These are phyloP conservation scores for Lentinus polychrous DNA, from an alignment of 1,284 basidiomycete genomes.

Conservation along the genomic window DNA sequence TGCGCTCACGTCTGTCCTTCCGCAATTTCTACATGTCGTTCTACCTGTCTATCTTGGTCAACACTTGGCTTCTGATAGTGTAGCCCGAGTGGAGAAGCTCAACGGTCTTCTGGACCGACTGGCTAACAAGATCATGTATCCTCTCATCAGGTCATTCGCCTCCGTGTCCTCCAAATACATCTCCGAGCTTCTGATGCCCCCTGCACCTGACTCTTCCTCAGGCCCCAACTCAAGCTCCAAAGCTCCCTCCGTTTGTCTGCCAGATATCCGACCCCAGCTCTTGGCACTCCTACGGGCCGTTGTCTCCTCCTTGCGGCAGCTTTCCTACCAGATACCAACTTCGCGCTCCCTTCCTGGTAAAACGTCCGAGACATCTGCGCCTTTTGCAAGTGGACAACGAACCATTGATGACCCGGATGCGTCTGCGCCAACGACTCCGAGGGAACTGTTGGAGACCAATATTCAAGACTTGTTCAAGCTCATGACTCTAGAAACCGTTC, in stretches of 20 bases:
- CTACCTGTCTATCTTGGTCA: neutral
- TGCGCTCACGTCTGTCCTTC: neutral
- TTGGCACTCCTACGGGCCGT: neutral
- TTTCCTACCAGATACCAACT: too few species aligned
- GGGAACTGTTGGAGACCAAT: neutral
- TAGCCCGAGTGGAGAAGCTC: neutral
- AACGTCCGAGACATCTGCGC: too few species aligned
- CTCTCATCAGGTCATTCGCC: conserved; percentile 1
- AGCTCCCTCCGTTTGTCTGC: neutral
- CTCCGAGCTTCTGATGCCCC: neutral
- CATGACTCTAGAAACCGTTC: neutral
- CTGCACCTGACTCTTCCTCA: neutral
- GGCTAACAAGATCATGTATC: neutral
- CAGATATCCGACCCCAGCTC: neutral
- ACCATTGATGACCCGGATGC: neutral
- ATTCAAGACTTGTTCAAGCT: neutral
- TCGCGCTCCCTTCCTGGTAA: too few species aligned
- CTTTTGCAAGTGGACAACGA: neutral
- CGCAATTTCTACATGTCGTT: neutral
- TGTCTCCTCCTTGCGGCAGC: neutral
- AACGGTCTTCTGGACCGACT: neutral
- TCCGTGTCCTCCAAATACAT: neutral
- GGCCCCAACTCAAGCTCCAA: neutral
- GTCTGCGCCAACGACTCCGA: too few species aligned
- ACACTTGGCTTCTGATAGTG: neutral